Base-by-base conservation (phyloP, 768 basidiomycete genomes). In the Royoungia palumana region DNA sequence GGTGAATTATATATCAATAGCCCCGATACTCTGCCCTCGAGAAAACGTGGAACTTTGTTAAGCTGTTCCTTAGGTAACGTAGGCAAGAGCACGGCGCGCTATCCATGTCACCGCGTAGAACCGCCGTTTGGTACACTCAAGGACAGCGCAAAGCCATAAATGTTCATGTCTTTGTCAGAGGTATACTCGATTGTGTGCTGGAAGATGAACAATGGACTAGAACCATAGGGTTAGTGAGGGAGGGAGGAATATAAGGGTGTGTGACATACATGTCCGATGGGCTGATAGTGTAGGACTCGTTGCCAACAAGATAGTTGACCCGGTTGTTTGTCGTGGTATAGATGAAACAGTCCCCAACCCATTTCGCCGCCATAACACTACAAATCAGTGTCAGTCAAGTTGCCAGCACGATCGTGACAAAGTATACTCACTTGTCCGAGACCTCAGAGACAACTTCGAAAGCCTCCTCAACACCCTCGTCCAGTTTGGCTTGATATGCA, bases 301-400 rank as follows among this genome's bases (percentile, higher is more conserved):
- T 85, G 16, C 96, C 96, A 40, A 98, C 83, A 53, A 99, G 90
- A 76, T 98, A 98, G 70, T 85, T 92, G 41, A 99, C 77, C 17
- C 94, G 79, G 71, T 97, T 97, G 52, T 79, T 79, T 2, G 80
- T 70, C 14, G 87, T 97, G 43, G 94, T 98, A 72, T 96, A 98
- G 62, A 98, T 87, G 71, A 99, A 91, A 69, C 95, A 99, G 68
- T 99, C 96, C 45, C 95, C 96, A 35, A 98, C 82, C 95, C 96
- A 99, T 73, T 94, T 95, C n/a, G 82, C 90, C 0, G 96, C 96
- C 74, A 83, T 89, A 45, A 98, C 83, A 47, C 91, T 95, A 47
- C 9, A 20, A 38, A 34, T 14, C 49, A 58, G n/a, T 16, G 32
- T 51, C 9, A 50, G 49, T 21, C 6, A 14, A 32, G n/a, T 11